Percentiles rank a stretch among this genome's conserved stretches.
phyloP scores from a whole-genome alignment of 306 rosid species.

The Sicyos baderoa region DNA sequence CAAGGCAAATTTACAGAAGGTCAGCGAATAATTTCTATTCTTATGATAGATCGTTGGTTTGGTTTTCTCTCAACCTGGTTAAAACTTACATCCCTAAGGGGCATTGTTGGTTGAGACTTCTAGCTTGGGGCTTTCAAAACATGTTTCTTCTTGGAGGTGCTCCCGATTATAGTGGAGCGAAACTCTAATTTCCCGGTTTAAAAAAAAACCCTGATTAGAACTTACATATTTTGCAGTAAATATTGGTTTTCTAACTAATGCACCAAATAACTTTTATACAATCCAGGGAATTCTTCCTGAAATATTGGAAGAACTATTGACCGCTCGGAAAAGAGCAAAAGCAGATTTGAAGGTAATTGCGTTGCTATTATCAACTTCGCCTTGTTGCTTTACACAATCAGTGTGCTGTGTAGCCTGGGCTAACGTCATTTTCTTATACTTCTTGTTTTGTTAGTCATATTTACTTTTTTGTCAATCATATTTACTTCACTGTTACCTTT shows the following conservation, averaged over 20 bases:
- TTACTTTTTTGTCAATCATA: neutral
- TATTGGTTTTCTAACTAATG: neutral
- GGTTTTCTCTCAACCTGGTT: neutral
- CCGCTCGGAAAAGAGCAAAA: constrained; percentile 94
- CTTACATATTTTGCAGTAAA: neutral
- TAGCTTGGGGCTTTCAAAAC: no score
- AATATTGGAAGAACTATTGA: constrained; percentile 85
- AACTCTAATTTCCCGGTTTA: no score
- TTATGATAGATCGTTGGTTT: neutral
- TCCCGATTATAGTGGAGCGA: no score
- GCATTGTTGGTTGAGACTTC: no score
- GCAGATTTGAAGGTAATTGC: constrained; percentile 74
- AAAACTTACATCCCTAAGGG: no score
- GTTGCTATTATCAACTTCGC: neutral
- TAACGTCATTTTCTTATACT: constrained; percentile 3
- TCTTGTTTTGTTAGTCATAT: constrained; percentile 4
- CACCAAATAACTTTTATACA: constrained; percentile 6
- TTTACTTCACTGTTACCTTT: constrained; percentile 18
- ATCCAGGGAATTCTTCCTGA: constrained; percentile 96
- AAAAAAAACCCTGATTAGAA: no score
- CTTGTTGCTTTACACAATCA: constrained; percentile 19
- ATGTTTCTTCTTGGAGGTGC: no score
- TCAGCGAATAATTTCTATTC: constrained; percentile 18
- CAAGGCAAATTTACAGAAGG: constrained; percentile 78
- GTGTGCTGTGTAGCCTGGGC: constrained; percentile 15